These are phyloP conservation scores for Fusarium albosuccineum DNA, from an alignment of 2,329 filamentous ascomycete species.

Conservation along the genomic window DNA sequence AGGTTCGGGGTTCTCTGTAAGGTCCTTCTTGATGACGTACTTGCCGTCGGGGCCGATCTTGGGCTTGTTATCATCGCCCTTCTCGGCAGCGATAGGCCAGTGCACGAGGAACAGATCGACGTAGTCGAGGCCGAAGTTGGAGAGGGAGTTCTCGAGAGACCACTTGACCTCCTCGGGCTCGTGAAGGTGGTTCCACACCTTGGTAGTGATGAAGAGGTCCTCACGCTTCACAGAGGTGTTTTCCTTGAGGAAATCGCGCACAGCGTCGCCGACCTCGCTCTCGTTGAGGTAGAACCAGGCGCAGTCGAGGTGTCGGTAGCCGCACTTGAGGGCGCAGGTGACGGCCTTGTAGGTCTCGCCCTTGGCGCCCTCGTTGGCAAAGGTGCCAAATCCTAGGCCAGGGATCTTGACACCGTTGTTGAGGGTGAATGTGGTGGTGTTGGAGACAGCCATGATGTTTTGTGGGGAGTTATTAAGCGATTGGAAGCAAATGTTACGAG, in stretches of 20 bases:
- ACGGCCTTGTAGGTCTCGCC: constrained; percentile 49
- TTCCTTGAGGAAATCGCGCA: constrained; percentile 51
- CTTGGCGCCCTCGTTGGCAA: constrained; percentile 70
- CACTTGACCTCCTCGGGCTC: constrained; percentile 62
- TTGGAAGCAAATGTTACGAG: too few relatives aligned
- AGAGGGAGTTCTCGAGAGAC: constrained; percentile 61
- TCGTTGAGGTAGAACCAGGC: constrained; percentile 63
- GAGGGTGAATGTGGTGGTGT: constrained; percentile 57
- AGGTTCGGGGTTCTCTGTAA: constrained; percentile 46
- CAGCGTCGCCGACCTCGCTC: constrained; percentile 57
- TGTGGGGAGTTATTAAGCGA: neutral
- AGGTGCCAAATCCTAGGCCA: constrained; percentile 74
- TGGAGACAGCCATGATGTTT: constrained; percentile 38
- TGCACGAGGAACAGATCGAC: constrained; percentile 66
- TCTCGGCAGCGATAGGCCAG: constrained; percentile 62
- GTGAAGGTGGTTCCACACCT: constrained; percentile 72
- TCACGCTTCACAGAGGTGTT: constrained; percentile 48
- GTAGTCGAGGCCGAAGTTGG: constrained; percentile 65
- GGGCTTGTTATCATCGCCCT: constrained; percentile 56
- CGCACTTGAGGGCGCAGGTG: constrained; percentile 58
- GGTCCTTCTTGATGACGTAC: constrained; percentile 63
- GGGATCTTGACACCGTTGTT: constrained; percentile 70
- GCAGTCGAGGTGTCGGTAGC: constrained; percentile 63
- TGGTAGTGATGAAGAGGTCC: constrained; percentile 67
- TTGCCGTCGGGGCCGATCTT: constrained; percentile 61